Evolutionary conservation across 169 alveolate genomes (phyloP).

Genomic region (Plasmodium berghei): DNA sequence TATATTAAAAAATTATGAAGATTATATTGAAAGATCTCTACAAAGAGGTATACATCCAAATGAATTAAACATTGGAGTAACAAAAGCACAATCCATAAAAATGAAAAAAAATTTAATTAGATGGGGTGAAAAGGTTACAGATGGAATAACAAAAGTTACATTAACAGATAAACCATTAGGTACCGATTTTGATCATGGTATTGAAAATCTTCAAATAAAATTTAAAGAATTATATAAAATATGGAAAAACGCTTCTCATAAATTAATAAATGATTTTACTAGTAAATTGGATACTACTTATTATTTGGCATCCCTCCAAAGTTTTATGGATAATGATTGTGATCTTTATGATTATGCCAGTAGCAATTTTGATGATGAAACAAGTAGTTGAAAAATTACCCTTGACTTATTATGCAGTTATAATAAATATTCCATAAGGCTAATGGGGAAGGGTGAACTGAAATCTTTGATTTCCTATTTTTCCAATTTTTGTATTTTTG

Average conservation of each 20-base stretch:
- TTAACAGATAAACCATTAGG: slow-evolving; percentile 89
- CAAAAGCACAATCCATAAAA: slow-evolving; percentile 91
- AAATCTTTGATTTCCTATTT: neutral
- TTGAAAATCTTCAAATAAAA: slow-evolving; percentile 69
- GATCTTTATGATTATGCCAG: slow-evolving; percentile 48
- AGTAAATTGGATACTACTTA: slow-evolving; percentile 68
- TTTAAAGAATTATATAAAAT: slow-evolving; percentile 72
- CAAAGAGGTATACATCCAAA: slow-evolving; percentile 94
- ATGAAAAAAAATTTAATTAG: slow-evolving; percentile 91
- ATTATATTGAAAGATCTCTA: slow-evolving; percentile 93
- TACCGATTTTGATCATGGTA: slow-evolving; percentile 72
- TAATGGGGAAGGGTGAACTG: too few relatives aligned
- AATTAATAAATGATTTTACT: slow-evolving; percentile 68
- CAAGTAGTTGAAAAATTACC: slow-evolving; percentile 15
- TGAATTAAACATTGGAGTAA: slow-evolving; percentile 93
- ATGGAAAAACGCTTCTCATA: slow-evolving; percentile 77
- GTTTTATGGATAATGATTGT: slow-evolving; percentile 31
- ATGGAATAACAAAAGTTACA: slow-evolving; percentile 90
- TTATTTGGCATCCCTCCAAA: slow-evolving; percentile 53
- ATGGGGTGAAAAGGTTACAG: slow-evolving; percentile 91
- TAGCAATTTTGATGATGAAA: slow-evolving; percentile 48
- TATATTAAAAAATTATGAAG: slow-evolving; percentile 95
- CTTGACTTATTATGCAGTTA: neutral
- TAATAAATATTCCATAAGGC: too few relatives aligned
- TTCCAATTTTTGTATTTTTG: too few relatives aligned